phyloP scores from a whole-genome alignment of 208 protist genomes.

The Trypanosoma conorhini region DNA sequence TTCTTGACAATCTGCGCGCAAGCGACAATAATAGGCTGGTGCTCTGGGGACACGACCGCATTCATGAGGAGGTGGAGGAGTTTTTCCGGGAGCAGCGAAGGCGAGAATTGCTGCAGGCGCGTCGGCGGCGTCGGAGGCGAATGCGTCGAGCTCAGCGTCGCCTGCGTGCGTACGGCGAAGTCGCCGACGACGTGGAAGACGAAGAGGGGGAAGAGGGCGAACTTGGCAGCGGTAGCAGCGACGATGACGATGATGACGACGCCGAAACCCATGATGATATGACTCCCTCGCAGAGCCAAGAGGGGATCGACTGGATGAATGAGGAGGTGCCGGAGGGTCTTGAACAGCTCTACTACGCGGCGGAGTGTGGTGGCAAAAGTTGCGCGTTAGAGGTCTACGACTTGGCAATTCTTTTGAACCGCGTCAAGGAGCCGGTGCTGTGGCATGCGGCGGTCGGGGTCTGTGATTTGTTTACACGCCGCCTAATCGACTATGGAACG shows the following conservation, averaged over 20 bases:
- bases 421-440: slow-evolving; percentile 60
- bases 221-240: slow-evolving; percentile 17
- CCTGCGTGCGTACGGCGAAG: slow-evolving; percentile 13
- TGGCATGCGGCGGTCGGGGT: slow-evolving; percentile 88
- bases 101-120: slow-evolving; percentile 22
- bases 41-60: slow-evolving; percentile 60
- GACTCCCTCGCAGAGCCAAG: slow-evolving; percentile 48
- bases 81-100: slow-evolving; percentile 63
- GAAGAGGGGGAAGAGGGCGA: slow-evolving; percentile 31
- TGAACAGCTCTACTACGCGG: slow-evolving; percentile 63
- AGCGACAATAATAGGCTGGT: slow-evolving; percentile 50
- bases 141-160: slow-evolving; percentile 14
- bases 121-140: slow-evolving; percentile 15
- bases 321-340: slow-evolving; percentile 51
- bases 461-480: slow-evolving; percentile 72
- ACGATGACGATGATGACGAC: slow-evolving; percentile 31
- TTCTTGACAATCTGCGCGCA: slow-evolving; percentile 67
- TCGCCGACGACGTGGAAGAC: slow-evolving; percentile 12
- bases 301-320: slow-evolving; percentile 56
- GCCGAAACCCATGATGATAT: slow-evolving; percentile 37
- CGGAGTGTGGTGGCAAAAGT: slow-evolving; percentile 66
- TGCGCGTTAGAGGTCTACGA: slow-evolving; percentile 81
- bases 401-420: slow-evolving; percentile 65
- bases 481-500: slow-evolving; percentile 78
- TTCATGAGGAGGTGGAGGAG: slow-evolving; percentile 66